Base-by-base conservation (phyloP, 208 protist genomes). In the Lotmaria passim region DNA sequence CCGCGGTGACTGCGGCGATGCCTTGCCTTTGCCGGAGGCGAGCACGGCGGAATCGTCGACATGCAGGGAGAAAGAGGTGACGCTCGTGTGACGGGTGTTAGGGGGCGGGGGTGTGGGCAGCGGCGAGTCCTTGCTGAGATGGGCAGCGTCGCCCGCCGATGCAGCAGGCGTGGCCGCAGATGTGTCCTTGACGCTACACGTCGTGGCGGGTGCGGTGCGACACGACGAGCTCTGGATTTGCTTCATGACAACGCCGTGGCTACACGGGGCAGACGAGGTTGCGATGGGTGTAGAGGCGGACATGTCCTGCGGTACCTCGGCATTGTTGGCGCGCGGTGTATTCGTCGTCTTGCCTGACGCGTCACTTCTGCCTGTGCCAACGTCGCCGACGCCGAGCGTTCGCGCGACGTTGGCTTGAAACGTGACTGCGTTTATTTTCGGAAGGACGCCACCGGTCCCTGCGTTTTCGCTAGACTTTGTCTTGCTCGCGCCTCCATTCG, bases 141-240 rank as follows among this genome's bases (percentile, higher is more conserved):
- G 28, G 21, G 28, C 28, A 36, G 26, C 7, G 11, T 36, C 7
- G 28, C 50, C n/a, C 46, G 28, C 5, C 28, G 26, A 55, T 7
- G 19, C 24, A 7, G n/a, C n/a, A n/a, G n/a, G n/a, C n/a, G n/a
- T n/a, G n/a, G n/a, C n/a, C n/a, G n/a, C n/a, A n/a, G n/a, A n/a
- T n/a, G 28, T 30, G 21, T 56, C 60, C 21, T 56, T 66, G 0
- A 23, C 47, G 46, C 60, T 43, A 17, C 14, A 1, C n/a, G 10
- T 46, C 2, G 60, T 56, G 8, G n/a, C 30, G 7, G 60, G 33
- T 34, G 60, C 23, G 10, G 60, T 56, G 17, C 46, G 46, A 26
- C 46, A 56, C 24, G 56, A 30, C 14, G 33, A 53, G 21, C n/a
- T 66, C 7, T 44, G 60, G 12, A 21, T 41, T 15, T 23, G 10